Conservation (phyloP, 1,139 yeast species). For the Lodderomyces margitis region DNA sequence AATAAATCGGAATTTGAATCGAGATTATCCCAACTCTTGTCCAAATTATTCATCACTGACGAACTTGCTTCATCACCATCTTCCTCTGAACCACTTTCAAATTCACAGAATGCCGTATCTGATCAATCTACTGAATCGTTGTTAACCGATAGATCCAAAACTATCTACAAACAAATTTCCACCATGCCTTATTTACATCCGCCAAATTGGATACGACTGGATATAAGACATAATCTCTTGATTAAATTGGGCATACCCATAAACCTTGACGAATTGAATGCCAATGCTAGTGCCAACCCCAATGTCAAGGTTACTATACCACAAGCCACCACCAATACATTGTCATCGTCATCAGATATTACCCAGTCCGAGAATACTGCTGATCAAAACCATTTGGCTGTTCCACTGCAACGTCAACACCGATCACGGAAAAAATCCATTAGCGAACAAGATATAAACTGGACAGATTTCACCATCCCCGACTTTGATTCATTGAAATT, state of each 20-base stretch:
- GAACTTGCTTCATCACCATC: not conserved
- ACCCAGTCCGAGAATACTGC: not conserved
- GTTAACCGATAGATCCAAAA: conserved; percentile 27
- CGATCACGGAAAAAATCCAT: conserved; percentile 21
- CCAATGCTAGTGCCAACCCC: not conserved
- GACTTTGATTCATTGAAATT: conserved; percentile 23
- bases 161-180: conserved; percentile 35
- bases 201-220: conserved; percentile 58
- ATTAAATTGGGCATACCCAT: conserved; percentile 60
- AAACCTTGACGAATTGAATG: conserved; percentile 49
- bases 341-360: not conserved
- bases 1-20: conserved; percentile 4
- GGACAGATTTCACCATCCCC: conserved; percentile 33
- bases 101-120: too few species aligned
- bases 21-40: conserved; percentile 21
- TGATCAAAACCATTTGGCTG: not conserved
- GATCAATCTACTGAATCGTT: conserved; percentile 11
- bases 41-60: conserved; percentile 20
- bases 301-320: too few species aligned
- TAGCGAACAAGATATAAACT: conserved; percentile 29
- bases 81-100: not conserved
- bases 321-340: not conserved
- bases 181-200: conserved; percentile 46
- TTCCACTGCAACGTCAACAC: not conserved
- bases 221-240: conserved; percentile 54